Percentiles rank a stretch among this genome's conserved stretches.
Conservation (phyloP, 495 filamentous ascomycete species). For the Penicillium lagena region DNA sequence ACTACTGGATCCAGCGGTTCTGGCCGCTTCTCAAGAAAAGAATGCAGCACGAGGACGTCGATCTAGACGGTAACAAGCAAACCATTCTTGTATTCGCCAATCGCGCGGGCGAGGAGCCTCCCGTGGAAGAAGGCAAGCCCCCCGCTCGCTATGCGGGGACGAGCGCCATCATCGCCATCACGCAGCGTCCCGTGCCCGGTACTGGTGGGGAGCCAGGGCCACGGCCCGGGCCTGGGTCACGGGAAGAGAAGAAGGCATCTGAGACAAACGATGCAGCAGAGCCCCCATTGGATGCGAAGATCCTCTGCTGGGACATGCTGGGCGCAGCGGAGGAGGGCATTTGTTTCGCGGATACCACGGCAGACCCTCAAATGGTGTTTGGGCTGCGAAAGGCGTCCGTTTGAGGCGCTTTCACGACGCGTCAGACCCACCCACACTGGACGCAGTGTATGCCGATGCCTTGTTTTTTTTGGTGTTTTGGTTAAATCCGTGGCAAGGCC, state of each 20-base stretch:
- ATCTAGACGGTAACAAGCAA: constrained; percentile 31
- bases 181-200: constrained; percentile 22
- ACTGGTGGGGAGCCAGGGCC: constrained; percentile 16
- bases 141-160: constrained; percentile 70
- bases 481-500: too few species aligned
- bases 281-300: constrained; percentile 30
- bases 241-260: constrained; percentile 3
- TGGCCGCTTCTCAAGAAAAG: constrained; percentile 58
- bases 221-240: constrained; percentile 9
- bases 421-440: constrained; percentile 1
- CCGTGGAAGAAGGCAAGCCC: constrained; percentile 33
- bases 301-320: constrained; percentile 41
- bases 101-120: constrained; percentile 65
- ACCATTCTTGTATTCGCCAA: constrained; percentile 81
- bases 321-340: constrained; percentile 41
- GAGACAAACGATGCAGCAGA: constrained; percentile 7
- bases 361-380: constrained; percentile 38
- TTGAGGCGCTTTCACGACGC: background rate
- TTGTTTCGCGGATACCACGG: constrained; percentile 42
- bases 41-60: constrained; percentile 33
- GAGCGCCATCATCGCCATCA: constrained; percentile 72
- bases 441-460: background rate
- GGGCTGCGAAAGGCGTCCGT: constrained; percentile 14
- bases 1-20: constrained; percentile 85
- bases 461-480: background rate